Evolutionary conservation across 2,329 filamentous ascomycete species (phyloP).

Genomic region (Dactylellina parvicollis): DNA sequence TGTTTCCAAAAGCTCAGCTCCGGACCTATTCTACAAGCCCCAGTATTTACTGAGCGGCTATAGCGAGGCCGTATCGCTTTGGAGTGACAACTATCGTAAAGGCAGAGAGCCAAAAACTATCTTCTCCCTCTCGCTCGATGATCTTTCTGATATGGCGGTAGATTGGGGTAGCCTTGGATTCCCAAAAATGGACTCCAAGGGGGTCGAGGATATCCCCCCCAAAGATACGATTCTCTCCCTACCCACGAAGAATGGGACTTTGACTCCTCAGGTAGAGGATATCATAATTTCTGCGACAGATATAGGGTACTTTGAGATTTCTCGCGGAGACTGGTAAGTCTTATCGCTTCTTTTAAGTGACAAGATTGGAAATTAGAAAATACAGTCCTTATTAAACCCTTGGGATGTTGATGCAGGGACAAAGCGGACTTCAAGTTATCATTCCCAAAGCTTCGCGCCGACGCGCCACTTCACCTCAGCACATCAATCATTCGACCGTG

Average conservation of each 20-base stretch:
- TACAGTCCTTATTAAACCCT: too few species aligned
- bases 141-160: not conserved
- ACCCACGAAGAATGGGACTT: not conserved
- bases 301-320: constrained; percentile 10
- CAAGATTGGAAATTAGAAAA: not conserved
- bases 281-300: constrained; percentile 23
- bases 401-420: constrained; percentile 8
- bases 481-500: constrained; percentile 10
- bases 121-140: constrained; percentile 5
- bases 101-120: not conserved
- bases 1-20: not conserved
- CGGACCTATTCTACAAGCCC: constrained; percentile 31
- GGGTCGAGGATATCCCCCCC: not conserved
- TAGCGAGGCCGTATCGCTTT: not conserved
- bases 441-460: constrained; percentile 26
- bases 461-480: constrained; percentile 15
- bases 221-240: constrained; percentile 33
- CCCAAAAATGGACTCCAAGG: constrained; percentile 10
- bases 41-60: constrained; percentile 16
- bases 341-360: not conserved
- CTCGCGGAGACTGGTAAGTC: constrained; percentile 15
- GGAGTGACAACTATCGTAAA: constrained; percentile 9
- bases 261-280: constrained; percentile 26
- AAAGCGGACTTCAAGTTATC: constrained; percentile 13
- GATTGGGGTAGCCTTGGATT: constrained; percentile 33